Evolutionary conservation across 2,329 filamentous ascomycete species (phyloP), one percentile per base, ranked within the genome.

Genomic region (Colletotrichum echinochloae): DNA sequence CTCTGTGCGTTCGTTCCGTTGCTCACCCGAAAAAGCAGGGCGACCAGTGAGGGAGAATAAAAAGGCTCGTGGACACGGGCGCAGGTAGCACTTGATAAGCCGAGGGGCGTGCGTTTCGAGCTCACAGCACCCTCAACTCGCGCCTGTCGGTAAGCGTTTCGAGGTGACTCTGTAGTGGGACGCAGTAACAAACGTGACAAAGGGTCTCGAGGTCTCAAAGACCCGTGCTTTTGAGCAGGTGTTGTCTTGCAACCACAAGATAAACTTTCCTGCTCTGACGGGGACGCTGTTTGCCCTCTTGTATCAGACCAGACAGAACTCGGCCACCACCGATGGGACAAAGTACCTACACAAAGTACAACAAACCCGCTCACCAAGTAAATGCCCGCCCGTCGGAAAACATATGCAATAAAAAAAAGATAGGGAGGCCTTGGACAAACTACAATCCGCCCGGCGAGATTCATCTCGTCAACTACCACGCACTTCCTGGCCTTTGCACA

Each of bases 21-120:
- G 12, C 30, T 54, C 51, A 4, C 52, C 52, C 52, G 35, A 41
- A 57, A 55, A 57, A 28, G 54, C 41, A 60, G 8, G 46, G 33
- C 41, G 41, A 48, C n/a, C 18, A 56, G 28, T 28, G 39, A 20
- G 30, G 52, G 12, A 44, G 1, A 46, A 56, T 54, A 41, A 56
- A 62, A 51, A 61, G 37, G 51, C 60, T 63, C 23, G 41, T 49
- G 49, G 33, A 48, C 56, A 26, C 33, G 30, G 30, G 51, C 30
- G 8, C 33, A 37, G 52, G 51, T 23, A 20, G 9, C 14, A 52
- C 33, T 26, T 48, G 61, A 30, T 28, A 44, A 37, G 20, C 3
- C 1, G 54, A 33, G 54, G 62, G 39, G 56, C 55, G 56, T 60
- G 66, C 56, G 63, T 35, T 61, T 56, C 39, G 62, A 66, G 52